Evolutionary conservation across 2,329 filamentous ascomycete genomes (phyloP).

Genomic region (Xylaria sp.): DNA sequence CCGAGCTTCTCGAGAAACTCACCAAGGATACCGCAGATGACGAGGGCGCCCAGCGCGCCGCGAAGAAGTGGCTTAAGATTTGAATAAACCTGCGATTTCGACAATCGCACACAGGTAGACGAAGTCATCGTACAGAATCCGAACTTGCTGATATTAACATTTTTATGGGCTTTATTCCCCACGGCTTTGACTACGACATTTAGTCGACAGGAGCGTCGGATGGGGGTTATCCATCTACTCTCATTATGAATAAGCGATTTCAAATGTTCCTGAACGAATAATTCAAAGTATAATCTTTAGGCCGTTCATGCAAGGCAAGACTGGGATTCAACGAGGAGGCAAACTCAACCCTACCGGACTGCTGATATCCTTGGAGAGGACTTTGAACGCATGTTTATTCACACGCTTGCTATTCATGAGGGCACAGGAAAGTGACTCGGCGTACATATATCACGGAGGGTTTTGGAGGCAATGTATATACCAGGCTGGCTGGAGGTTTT

Average conservation of each 20-base stretch:
- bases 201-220: neutral
- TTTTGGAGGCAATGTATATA: neutral
- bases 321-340: neutral
- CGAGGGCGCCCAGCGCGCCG: conserved; percentile 51
- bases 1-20: conserved; percentile 55
- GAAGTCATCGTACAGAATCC: neutral
- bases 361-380: neutral
- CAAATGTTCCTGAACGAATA: neutral
- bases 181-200: neutral
- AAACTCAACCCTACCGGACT: neutral
- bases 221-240: neutral
- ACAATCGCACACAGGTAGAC: too few relatives aligned
- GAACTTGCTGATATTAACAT: neutral
- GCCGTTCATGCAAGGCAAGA: neutral
- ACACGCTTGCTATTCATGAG: too few relatives aligned
- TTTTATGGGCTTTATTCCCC: neutral
- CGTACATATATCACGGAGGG: neutral
- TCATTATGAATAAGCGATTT: neutral
- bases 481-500: neutral
- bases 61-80: conserved; percentile 52
- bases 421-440: neutral
- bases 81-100: neutral
- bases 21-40: conserved; percentile 52
- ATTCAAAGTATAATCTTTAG: neutral
- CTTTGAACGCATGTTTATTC: neutral